Evolutionary conservation across 2,329 filamentous ascomycete genomes (phyloP).

Genomic region (Fusarium staphyleae): DNA sequence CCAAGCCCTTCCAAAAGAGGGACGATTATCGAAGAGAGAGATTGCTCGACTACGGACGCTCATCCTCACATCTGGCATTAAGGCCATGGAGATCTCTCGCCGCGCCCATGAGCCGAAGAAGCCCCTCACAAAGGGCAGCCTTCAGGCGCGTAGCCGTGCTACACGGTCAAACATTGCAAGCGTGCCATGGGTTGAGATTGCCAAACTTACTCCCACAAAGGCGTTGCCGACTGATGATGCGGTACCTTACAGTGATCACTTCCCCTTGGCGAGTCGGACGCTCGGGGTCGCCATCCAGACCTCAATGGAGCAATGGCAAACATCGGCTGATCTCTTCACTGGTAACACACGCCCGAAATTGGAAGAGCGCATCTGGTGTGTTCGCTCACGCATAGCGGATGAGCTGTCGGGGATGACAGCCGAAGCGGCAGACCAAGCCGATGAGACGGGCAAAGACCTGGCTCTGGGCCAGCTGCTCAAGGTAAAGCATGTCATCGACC

Average conservation of each 20-base stretch:
- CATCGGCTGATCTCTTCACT: conserved; percentile 65
- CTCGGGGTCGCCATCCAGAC: conserved; percentile 56
- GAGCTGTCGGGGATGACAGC: conserved; percentile 68
- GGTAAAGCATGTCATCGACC: conserved; percentile 81
- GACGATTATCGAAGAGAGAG: conserved; percentile 69
- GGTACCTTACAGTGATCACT: conserved; percentile 54
- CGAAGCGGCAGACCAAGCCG: conserved; percentile 76
- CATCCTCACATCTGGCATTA: conserved; percentile 85
- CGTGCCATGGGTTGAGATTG: conserved; percentile 53
- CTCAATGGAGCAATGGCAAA: conserved; percentile 64
- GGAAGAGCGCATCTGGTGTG: conserved; percentile 54
- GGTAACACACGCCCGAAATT: conserved; percentile 63
- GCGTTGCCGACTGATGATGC: conserved; percentile 44
- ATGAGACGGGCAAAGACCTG: conserved; percentile 78
- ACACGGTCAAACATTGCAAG: conserved; percentile 31
- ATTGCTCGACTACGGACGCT: conserved; percentile 79
- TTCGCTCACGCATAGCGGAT: conserved; percentile 57
- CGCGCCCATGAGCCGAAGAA: conserved; percentile 62
- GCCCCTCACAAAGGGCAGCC: conserved; percentile 41
- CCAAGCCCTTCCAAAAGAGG: conserved; percentile 47
- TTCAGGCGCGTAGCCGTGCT: conserved; percentile 32
- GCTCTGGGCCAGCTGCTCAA: conserved; percentile 78
- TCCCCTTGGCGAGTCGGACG: conserved; percentile 60
- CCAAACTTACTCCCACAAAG: conserved; percentile 49
- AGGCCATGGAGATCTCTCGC: conserved; percentile 80